Evolutionary conservation across 1,139 yeast species (phyloP).

Genomic region (Meyerozyma guilliermondii): DNA sequence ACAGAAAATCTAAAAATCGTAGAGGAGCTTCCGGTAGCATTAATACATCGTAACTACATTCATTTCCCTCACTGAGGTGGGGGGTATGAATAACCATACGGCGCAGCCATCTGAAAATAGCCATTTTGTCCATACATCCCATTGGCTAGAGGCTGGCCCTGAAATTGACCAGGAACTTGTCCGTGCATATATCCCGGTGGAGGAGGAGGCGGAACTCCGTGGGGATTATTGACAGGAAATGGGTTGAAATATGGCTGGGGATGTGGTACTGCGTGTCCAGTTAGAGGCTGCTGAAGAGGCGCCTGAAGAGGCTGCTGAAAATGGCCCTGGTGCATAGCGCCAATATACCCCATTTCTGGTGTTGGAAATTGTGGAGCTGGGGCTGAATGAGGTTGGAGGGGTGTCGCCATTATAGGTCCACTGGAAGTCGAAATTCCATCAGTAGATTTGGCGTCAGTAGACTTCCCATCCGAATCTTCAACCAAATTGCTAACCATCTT

Average conservation of each 20-base stretch:
- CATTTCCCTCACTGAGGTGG: not conserved
- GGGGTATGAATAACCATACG: not conserved
- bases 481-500: conserved; percentile 1
- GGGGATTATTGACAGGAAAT: not conserved
- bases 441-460: too few relatives aligned
- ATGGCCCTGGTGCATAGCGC: not conserved
- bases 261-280: conserved; percentile 1
- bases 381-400: conserved; percentile 2
- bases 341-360: not conserved
- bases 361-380: not conserved
- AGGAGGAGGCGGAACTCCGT: not conserved
- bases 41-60: too few relatives aligned
- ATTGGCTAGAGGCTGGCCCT: not conserved
- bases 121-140: not conserved
- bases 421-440: too few relatives aligned
- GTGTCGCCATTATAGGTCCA: not conserved
- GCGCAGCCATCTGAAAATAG: not conserved
- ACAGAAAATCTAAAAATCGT: too few relatives aligned
- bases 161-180: not conserved
- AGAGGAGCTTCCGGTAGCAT: too few relatives aligned
- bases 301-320: conserved; percentile 1
- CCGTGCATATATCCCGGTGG: not conserved
- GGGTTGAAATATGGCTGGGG: not conserved
- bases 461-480: not conserved
- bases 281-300: not conserved